A percentile compares a stretch with the other conserved stretches of the same genome.
These are phyloP conservation scores for Cryptosporidium andersoni DNA, from an alignment of 169 alveolate genomes.

Conservation along the genomic window DNA sequence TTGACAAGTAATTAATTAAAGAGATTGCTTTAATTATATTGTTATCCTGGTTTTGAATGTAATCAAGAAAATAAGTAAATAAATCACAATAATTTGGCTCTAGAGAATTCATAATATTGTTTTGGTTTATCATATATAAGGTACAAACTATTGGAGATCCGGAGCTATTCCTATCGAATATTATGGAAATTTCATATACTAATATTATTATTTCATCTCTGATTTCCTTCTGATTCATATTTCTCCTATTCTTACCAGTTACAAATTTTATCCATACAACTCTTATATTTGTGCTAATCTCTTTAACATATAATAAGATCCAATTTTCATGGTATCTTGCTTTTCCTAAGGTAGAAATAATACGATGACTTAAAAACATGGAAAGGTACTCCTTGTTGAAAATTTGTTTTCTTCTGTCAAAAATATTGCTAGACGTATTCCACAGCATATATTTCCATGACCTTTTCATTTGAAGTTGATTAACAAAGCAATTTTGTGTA, in stretches of 20 bases:
- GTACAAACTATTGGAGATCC: slow-evolving; percentile 20
- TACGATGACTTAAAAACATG: slow-evolving; percentile 12
- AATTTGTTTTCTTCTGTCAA: not conserved
- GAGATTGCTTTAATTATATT: slow-evolving; percentile 38
- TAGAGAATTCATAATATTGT: not conserved
- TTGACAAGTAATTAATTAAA: slow-evolving; percentile 39
- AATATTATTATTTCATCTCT: not conserved
- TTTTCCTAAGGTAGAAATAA: slow-evolving; percentile 10
- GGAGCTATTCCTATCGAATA: slow-evolving; percentile 2
- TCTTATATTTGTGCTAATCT: not conserved
- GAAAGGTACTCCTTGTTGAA: not conserved
- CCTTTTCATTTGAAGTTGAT: not conserved
- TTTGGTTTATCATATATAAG: slow-evolving; percentile 7
- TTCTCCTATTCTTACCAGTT: not conserved
- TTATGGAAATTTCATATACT: slow-evolving; percentile 28
- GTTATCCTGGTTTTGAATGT: slow-evolving; percentile 33
- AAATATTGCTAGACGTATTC: not conserved
- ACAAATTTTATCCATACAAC: slow-evolving; percentile 38
- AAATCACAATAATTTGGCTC: not conserved
- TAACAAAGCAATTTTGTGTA: too few species aligned
- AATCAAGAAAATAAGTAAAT: slow-evolving; percentile 8
- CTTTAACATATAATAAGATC: slow-evolving; percentile 25
- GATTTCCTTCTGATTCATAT: not conserved
- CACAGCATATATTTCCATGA: slow-evolving; percentile 52
- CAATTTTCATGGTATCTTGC: slow-evolving; percentile 47